Percentiles rank a stretch among this genome's conserved stretches.
These are phyloP conservation scores for Penicillium paneum DNA, from an alignment of 2,329 filamentous ascomycete species.

Conservation along the genomic window DNA sequence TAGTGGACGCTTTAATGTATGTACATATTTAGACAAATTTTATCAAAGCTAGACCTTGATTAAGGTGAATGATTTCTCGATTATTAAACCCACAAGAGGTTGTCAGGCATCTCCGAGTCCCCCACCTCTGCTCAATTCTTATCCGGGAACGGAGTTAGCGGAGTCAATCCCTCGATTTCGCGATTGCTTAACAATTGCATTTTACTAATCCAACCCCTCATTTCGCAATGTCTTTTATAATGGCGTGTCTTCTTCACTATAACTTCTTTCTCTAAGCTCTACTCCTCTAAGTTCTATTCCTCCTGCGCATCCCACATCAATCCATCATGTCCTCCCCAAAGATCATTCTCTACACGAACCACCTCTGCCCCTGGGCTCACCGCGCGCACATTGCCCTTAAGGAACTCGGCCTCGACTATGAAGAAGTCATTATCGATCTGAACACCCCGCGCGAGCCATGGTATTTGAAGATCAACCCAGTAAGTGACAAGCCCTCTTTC, in stretches of 20 bases:
- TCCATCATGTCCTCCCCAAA: constrained; percentile 40
- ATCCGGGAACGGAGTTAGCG: constrained; percentile 12
- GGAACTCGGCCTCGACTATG: constrained; percentile 63
- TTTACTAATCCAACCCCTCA: constrained; percentile 28
- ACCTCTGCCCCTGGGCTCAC: constrained; percentile 69
- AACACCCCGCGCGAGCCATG: constrained; percentile 64
- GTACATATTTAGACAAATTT: constrained; percentile 30
- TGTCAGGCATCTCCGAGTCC: neutral
- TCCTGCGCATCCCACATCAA: neutral
- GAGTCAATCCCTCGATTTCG: constrained; percentile 9
- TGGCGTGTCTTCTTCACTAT: constrained; percentile 9
- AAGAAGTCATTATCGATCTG: constrained; percentile 72
- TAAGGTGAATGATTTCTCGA: neutral
- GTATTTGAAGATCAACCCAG: constrained; percentile 74
- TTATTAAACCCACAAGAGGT: too few species aligned
- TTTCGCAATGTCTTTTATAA: constrained; percentile 17
- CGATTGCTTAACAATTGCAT: constrained; percentile 17
- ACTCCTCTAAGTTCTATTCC: neutral
- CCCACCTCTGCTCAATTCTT: constrained; percentile 15
- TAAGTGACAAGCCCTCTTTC: constrained; percentile 25
- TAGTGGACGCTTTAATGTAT: constrained; percentile 31
- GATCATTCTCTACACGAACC: constrained; percentile 69
- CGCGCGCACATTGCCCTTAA: constrained; percentile 69
- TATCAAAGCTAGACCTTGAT: constrained; percentile 11
- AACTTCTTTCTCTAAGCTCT: constrained; percentile 8